phyloP scores from a whole-genome alignment of 2,329 filamentous ascomycete species.

The Macroventuria anomochaeta region DNA sequence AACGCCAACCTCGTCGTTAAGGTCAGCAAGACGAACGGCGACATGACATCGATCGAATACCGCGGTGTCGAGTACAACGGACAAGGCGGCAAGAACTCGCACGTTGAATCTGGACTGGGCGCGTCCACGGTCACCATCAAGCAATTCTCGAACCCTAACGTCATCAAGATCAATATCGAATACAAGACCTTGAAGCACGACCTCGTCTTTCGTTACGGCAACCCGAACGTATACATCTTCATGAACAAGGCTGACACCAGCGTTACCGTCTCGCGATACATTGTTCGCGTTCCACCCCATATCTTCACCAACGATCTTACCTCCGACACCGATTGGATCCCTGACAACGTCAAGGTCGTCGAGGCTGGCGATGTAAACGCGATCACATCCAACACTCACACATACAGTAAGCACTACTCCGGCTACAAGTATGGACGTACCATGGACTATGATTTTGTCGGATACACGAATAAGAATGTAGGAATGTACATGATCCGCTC shows the following conservation, averaged over 20 bases:
- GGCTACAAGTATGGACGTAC: constrained; percentile 50
- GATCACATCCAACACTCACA: constrained; percentile 29
- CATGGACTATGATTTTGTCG: constrained; percentile 51
- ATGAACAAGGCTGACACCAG: constrained; percentile 53
- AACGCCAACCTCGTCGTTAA: constrained; percentile 36
- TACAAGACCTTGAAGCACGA: constrained; percentile 66
- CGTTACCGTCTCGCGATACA: constrained; percentile 51
- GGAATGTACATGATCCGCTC: constrained; percentile 51
- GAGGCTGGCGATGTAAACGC: constrained; percentile 32
- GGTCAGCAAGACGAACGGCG: constrained; percentile 58
- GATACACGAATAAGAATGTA: constrained; percentile 46
- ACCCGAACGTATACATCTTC: constrained; percentile 60
- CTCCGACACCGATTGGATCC: constrained; percentile 45
- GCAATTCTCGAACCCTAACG: constrained; percentile 35
- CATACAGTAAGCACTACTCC: constrained; percentile 53
- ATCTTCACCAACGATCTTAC: constrained; percentile 41
- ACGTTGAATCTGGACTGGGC: constrained; percentile 64
- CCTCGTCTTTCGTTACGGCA: constrained; percentile 64
- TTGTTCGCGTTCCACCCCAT: constrained; percentile 34
- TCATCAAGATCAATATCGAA: constrained; percentile 65
- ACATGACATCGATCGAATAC: constrained; percentile 67
- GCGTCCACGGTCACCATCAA: constrained; percentile 59
- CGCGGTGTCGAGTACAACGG: constrained; percentile 61
- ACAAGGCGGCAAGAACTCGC: constrained; percentile 53
- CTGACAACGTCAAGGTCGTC: constrained; percentile 21